A percentile compares a stretch with the other conserved stretches of the same genome.
These are phyloP conservation scores for Podospora pseudoanserina DNA, from an alignment of 495 filamentous ascomycete genomes.

Conservation along the genomic window DNA sequence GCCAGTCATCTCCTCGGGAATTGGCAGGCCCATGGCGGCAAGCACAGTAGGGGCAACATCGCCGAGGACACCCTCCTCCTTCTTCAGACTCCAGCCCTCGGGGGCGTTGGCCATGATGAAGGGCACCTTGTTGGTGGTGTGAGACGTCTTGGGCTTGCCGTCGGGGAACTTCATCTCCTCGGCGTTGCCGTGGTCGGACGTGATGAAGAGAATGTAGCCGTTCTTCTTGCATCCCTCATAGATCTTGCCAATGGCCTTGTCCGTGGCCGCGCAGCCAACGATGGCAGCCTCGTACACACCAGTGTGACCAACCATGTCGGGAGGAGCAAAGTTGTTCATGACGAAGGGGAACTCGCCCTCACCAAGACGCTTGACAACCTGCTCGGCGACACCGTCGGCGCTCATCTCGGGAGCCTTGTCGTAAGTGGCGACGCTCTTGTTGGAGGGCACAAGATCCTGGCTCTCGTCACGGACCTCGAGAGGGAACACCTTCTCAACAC, in stretches of 20 bases:
- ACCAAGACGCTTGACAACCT: slow-evolving; percentile 76
- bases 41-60: slow-evolving; percentile 94
- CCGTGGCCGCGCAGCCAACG: slow-evolving; percentile 75
- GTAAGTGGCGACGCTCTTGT: slow-evolving; percentile 85
- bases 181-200: slow-evolving; percentile 93
- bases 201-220: slow-evolving; percentile 89
- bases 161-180: slow-evolving; percentile 98
- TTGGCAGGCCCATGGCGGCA: slow-evolving; percentile 80
- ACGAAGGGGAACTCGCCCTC: slow-evolving; percentile 85
- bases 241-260: slow-evolving; percentile 88
- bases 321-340: slow-evolving; percentile 99
- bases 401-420: slow-evolving; percentile 97
- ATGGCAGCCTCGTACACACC: slow-evolving; percentile 97
- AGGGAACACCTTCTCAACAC: slow-evolving; percentile 93
- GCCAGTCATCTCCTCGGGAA: slow-evolving; percentile 91
- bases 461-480: slow-evolving; percentile 71
- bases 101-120: slow-evolving; percentile 98
- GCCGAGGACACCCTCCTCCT: slow-evolving; percentile 77
- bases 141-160: slow-evolving; percentile 93
- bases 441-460: slow-evolving; percentile 58
- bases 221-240: slow-evolving; percentile 90
- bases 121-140: slow-evolving; percentile 95
- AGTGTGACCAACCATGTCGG: slow-evolving; percentile 99
- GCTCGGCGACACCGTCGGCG: slow-evolving; percentile 78
- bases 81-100: slow-evolving; percentile 80